Conservation (phyloP, 129 eudicot genomes). For the Ambrosia artemisiifolia region DNA sequence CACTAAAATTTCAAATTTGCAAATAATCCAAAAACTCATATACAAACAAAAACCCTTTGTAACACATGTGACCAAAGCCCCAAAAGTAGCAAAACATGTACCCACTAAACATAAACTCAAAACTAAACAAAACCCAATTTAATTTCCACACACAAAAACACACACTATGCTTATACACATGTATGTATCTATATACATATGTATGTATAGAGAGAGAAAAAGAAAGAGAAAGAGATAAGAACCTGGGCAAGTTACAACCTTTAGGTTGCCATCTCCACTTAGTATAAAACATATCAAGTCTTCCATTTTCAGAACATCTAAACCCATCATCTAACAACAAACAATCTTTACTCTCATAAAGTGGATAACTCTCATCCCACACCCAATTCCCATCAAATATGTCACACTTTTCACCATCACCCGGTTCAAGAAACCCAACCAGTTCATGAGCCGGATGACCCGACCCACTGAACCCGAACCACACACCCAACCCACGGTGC, state of each 20-base stretch:
- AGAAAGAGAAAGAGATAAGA: neutral
- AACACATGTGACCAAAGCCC: conserved; percentile 1
- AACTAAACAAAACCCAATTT: neutral
- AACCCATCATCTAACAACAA: conserved; percentile 72
- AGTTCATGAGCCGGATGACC: conserved; percentile 18
- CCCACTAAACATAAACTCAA: neutral
- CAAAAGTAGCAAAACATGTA: conserved; percentile 16
- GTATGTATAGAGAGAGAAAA: too few species aligned
- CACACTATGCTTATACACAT: neutral
- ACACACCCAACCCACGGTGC: conserved; percentile 34
- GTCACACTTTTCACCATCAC: conserved; percentile 49
- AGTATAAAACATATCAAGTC: conserved; percentile 65
- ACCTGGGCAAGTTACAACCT: conserved; percentile 86
- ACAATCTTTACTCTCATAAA: conserved; percentile 68
- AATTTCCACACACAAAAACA: conserved; percentile 15
- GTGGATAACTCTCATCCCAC: conserved; percentile 85
- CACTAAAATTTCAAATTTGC: neutral
- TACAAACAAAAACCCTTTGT: neutral
- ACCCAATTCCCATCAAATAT: conserved; percentile 75
- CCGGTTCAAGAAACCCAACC: conserved; percentile 56
- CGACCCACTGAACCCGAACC: conserved; percentile 45
- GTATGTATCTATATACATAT: neutral
- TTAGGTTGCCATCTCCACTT: conserved; percentile 96
- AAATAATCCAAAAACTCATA: neutral
- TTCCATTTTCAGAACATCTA: conserved; percentile 71